Evolutionary conservation across 192 early-diverging fungal species (phyloP), one percentile per base, ranked within the genome.

Genomic region (Linnemannia schmuckeri): DNA sequence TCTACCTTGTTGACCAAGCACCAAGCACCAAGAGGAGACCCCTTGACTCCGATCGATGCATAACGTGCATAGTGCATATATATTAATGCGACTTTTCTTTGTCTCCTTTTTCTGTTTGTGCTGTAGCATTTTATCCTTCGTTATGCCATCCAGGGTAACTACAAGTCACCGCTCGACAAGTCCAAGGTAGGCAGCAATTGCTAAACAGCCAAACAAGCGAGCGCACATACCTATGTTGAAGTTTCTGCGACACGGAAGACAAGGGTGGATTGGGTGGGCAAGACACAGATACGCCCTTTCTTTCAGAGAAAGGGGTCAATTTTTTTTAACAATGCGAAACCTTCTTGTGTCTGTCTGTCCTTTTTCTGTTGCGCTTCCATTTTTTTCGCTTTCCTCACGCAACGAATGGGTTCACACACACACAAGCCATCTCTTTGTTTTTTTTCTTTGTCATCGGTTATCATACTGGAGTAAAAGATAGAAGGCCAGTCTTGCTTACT

Each of bases 71-170:
- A 30, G 37, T 3, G 37, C n/a, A 79, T 20, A 12, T 8, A 20
- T 61, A 22, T 22, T 66, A 42, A 69, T 70, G 27, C 44, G 22
- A 12, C 41, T 38, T 27, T 33, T 37, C 18, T 35, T 75, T 40
- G 66, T 61, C 17, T 15, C 20, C n/a, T 42, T 46, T 17, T 47
- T 13, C 6, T 9, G 4, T 70, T 37, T 47, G 40, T 20, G 9
- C 6, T 63, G 18, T 61, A 81, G 80, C 80, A 81, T 20, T 81
- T 81, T 35, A 75, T 81, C 30, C 75, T 82, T 57, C 81, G 81
- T 18, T 82, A 82, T 72, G 81, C 81, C 13, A 82, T 82, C 6
- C 66, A 82, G n/a, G 81, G 81, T 8, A 82, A 82, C 75, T 82
- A 77, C 75, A 82, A 76, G 70, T 82, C 81, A 2, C 81, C 74